These are phyloP conservation scores for Cercospora sojina DNA, from an alignment of 2,329 filamentous ascomycete genomes.

Conservation along the genomic window DNA sequence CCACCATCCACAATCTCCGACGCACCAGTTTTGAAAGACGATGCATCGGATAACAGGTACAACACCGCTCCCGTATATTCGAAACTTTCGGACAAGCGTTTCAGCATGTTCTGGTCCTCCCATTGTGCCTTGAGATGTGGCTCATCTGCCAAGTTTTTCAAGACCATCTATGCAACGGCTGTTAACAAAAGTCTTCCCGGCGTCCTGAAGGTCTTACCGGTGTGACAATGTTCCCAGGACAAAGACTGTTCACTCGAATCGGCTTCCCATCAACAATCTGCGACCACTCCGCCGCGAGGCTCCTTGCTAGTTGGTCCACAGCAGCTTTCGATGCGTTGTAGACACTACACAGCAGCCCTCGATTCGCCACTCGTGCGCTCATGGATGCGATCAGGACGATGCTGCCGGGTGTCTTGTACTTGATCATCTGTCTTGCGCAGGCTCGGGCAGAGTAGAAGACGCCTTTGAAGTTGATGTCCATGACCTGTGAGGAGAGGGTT, in stretches of 20 bases:
- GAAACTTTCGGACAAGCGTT: conserved; percentile 31
- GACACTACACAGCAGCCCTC: conserved; percentile 22
- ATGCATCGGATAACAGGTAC: conserved; percentile 35
- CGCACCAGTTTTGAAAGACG: conserved; percentile 33
- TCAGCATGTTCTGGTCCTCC: conserved; percentile 38
- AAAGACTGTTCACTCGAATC: conserved; percentile 38
- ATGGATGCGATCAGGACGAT: conserved; percentile 54
- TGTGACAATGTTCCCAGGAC: conserved; percentile 40
- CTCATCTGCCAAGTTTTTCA: conserved; percentile 35
- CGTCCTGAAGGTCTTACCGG: conserved; percentile 21
- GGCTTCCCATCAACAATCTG: conserved; percentile 36
- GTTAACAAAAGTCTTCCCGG: background rate
- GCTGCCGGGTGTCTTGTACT: conserved; percentile 51
- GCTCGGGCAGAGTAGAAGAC: conserved; percentile 50
- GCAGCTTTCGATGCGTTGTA: conserved; percentile 43
- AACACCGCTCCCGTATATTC: conserved; percentile 36
- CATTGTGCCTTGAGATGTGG: conserved; percentile 33
- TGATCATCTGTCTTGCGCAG: conserved; percentile 50
- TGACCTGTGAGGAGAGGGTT: conserved; percentile 14
- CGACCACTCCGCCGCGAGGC: conserved; percentile 35
- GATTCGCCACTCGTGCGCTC: conserved; percentile 44
- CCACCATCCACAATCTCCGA: conserved; percentile 34
- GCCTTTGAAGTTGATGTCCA: conserved; percentile 50
- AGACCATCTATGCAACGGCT: conserved; percentile 33
- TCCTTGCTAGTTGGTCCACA: conserved; percentile 22